Evolutionary conservation across 176 grass and related monocot species (phyloP).

Genomic region (Carex scoparia): DNA sequence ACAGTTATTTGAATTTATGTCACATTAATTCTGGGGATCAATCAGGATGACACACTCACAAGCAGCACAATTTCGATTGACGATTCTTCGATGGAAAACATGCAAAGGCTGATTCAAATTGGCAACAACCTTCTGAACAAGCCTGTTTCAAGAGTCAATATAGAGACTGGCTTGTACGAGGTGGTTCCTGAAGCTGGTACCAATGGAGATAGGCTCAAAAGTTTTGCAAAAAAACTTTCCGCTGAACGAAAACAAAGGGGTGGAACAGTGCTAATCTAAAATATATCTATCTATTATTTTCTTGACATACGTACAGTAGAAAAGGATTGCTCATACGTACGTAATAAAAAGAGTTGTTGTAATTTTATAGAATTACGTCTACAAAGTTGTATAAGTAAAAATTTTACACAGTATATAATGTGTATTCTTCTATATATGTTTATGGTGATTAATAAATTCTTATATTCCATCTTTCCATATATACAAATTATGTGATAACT

Average conservation of each 20-base stretch:
- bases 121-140: conserved; percentile 39
- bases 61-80: conserved; percentile 13
- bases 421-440: no score
- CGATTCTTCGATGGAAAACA: conserved; percentile 31
- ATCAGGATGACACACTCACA: neutral
- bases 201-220: conserved; percentile 38
- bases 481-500: no score
- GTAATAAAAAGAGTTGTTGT: neutral
- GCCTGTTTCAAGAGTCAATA: conserved; percentile 31
- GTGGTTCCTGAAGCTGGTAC: neutral
- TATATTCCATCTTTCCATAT: no score
- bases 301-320: neutral
- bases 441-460: no score
- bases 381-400: no score
- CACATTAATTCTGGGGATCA: neutral
- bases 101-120: conserved; percentile 23
- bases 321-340: neutral
- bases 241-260: conserved; percentile 9
- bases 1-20: neutral
- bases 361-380: neutral
- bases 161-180: conserved; percentile 45
- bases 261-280: neutral
- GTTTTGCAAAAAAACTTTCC: conserved; percentile 27
- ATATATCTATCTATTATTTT: neutral
- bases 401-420: no score